Percentiles rank a stretch among this genome's conserved stretches.
phyloP scores from a whole-genome alignment of 2,329 filamentous ascomycete genomes.

The Hortaea werneckii region DNA sequence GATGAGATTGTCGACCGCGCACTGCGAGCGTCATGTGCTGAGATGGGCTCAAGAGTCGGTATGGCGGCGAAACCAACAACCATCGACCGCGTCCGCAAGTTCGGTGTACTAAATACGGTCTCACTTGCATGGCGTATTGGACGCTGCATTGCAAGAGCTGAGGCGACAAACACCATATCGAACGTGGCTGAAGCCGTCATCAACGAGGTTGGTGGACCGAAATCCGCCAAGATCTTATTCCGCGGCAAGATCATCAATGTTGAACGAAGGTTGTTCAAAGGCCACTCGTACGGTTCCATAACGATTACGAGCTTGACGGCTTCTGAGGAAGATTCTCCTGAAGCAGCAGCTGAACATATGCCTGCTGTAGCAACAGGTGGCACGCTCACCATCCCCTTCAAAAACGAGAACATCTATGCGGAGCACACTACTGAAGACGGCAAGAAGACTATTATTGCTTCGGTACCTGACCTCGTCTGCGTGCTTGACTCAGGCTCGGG shows the following conservation, averaged over 20 bases:
- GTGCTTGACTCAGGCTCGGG: conserved; percentile 41
- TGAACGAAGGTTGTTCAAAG: conserved; percentile 45
- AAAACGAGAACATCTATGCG: conserved; percentile 62
- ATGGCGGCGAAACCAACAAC: conserved; percentile 32
- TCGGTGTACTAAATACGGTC: conserved; percentile 32
- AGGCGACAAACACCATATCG: conserved; percentile 40
- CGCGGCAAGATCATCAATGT: conserved; percentile 55
- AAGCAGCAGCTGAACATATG: conserved; percentile 10
- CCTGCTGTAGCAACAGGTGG: conserved; percentile 8
- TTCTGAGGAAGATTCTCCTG: conserved; percentile 23
- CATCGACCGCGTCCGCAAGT: conserved; percentile 26
- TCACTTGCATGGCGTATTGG: conserved; percentile 46
- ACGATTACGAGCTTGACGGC: conserved; percentile 30
- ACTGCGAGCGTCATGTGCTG: conserved; percentile 26
- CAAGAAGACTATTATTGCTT: conserved; percentile 34
- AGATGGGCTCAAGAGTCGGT: conserved; percentile 34
- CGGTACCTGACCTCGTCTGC: conserved; percentile 41
- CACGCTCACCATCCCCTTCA: not conserved
- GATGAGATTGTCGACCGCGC: conserved; percentile 35
- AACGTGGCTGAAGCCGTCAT: conserved; percentile 50
- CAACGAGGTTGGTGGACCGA: conserved; percentile 45
- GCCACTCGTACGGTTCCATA: conserved; percentile 51
- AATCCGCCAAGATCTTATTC: conserved; percentile 47
- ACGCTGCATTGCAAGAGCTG: conserved; percentile 45
- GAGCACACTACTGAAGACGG: conserved; percentile 26